Evolutionary conservation across 139 green algal genomes (phyloP), one percentile per base, ranked within the genome.

Genomic region (Spirogloea muscicola): DNA sequence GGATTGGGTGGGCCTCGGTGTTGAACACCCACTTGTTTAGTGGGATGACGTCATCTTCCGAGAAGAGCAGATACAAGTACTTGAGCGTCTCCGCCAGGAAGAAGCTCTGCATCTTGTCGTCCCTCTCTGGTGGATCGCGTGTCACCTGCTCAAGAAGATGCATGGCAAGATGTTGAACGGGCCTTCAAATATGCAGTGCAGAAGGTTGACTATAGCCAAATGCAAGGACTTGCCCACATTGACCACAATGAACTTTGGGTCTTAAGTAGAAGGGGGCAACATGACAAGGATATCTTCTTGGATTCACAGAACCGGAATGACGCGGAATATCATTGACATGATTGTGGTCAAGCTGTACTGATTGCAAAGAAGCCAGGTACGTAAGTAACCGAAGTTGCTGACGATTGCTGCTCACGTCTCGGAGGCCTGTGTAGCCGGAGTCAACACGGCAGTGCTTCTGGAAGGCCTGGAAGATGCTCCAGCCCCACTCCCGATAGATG

Each of bases 81-180:
- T 94, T 94, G n/a, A 94, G 77, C 0, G 89, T 91, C 70, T 94
- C 89, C 1, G 89, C 89, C 29, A 92, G 44, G 46, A 88, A 93
- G 78, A 89, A 94, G 58, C 70, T 87, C 71, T 87, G 79, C 89
- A 88, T 85, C n/a, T 62, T 87, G 80, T 94, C 84, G 58, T 93
- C 89, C 21, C 80, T 60, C 27, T 48, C 38, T 1, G 79, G 73
- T 3, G 82, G 46, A 59, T 77, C 27, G 1, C 1, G 16, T 3
- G n/a, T 27, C 38, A 76, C 72, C 72, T 80, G 70, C 34, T 9
- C 6, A 3, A 46, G 36, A 42, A n/a, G n/a, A n/a, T n/a, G n/a
- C n/a, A n/a, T n/a, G n/a, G n/a, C n/a, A n/a, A n/a, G n/a, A n/a
- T n/a, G n/a, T n/a, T n/a, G n/a, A n/a, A n/a, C n/a, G n/a, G n/a